phyloP scores from a whole-genome alignment of 2,329 filamentous ascomycete genomes.

The Paraphaeosphaeria minitans region DNA sequence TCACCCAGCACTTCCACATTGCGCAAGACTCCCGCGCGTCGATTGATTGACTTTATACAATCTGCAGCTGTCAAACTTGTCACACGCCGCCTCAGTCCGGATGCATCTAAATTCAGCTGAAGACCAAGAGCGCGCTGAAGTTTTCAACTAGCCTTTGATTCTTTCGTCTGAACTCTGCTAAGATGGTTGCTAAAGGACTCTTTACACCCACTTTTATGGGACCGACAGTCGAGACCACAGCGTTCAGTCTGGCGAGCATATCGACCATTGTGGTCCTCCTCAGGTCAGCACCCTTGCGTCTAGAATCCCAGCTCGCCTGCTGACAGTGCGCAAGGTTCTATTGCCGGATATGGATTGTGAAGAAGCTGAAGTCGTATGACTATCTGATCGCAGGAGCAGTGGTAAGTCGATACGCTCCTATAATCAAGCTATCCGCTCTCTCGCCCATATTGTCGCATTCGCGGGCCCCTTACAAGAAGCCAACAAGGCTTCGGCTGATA shows the following conservation, averaged over 20 bases:
- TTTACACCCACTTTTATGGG: constrained; percentile 26
- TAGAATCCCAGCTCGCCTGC: background rate
- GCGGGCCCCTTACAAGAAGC: background rate
- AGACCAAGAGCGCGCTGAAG: background rate
- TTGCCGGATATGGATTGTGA: constrained; percentile 31
- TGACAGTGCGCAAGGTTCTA: constrained; percentile 25
- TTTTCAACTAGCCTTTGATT: background rate
- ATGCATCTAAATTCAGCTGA: constrained; percentile 4
- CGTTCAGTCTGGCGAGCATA: constrained; percentile 26
- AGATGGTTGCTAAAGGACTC: constrained; percentile 21
- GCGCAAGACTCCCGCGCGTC: constrained; percentile 9
- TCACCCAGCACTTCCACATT: constrained; percentile 15
- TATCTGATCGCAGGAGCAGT: constrained; percentile 29
- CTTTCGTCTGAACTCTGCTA: background rate
- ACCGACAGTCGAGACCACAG: constrained; percentile 27
- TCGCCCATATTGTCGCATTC: background rate
- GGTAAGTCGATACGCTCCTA: constrained; percentile 19
- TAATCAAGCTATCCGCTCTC: background rate
- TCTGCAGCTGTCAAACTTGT: constrained; percentile 9
- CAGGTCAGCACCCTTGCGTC: constrained; percentile 16
- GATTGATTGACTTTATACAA: constrained; percentile 17
- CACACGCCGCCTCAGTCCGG: constrained; percentile 3
- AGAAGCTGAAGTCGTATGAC: constrained; percentile 31
- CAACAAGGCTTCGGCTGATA: background rate
- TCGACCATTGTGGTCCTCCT: constrained; percentile 28